Conservation (phyloP, 2,329 filamentous ascomycete species). For the Epichloe bromicola region DNA sequence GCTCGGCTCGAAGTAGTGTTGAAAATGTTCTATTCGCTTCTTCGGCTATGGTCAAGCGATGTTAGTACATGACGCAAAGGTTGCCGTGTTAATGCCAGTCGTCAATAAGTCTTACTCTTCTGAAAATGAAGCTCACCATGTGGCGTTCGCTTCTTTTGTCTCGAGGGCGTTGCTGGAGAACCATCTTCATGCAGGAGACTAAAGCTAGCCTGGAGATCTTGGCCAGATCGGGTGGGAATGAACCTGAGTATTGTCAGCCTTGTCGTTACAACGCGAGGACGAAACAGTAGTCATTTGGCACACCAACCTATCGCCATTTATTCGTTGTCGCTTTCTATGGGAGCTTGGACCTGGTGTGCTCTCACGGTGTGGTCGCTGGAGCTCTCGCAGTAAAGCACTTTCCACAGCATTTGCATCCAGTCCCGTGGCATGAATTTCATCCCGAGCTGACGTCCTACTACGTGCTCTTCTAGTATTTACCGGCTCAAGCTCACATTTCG, state of each 20-base stretch:
- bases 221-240: slow-evolving; percentile 84
- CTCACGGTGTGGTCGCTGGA: slow-evolving; percentile 37
- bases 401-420: slow-evolving; percentile 39
- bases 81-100: neutral
- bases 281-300: neutral
- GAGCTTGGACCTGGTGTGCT: slow-evolving; percentile 41
- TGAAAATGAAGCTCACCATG: slow-evolving; percentile 91
- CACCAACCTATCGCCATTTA: slow-evolving; percentile 47
- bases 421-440: slow-evolving; percentile 21
- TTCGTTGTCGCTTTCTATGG: slow-evolving; percentile 44
- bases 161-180: slow-evolving; percentile 82
- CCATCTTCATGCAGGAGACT: slow-evolving; percentile 84
- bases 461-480: slow-evolving; percentile 20
- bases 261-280: neutral
- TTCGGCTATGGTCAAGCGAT: slow-evolving; percentile 43
- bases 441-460: slow-evolving; percentile 22
- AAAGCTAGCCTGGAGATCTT: slow-evolving; percentile 88
- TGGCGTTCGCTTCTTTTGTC: slow-evolving; percentile 69
- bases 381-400: slow-evolving; percentile 36
- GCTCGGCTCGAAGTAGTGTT: slow-evolving; percentile 71
- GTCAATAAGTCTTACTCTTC: slow-evolving; percentile 52
- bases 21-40: slow-evolving; percentile 93
- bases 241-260: slow-evolving; percentile 47
- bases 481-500: slow-evolving; percentile 25
- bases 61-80: slow-evolving; percentile 2